Conservation (phyloP, 2,329 filamentous ascomycete species). For the Ophiostoma montium region DNA sequence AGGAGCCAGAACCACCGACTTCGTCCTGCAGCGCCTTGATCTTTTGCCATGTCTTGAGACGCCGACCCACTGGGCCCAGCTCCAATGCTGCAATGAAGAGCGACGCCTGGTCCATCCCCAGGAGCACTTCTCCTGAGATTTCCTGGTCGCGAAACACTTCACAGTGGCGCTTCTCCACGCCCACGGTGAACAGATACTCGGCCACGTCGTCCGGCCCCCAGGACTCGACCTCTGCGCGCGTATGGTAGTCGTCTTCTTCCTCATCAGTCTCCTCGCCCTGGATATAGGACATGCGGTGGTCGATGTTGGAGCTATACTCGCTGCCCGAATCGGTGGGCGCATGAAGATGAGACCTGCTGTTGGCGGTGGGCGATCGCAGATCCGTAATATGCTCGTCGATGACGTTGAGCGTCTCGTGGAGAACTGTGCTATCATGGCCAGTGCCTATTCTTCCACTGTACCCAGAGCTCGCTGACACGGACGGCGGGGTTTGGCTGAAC, state of each 20-base stretch:
- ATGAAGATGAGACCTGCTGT: slow-evolving; percentile 36
- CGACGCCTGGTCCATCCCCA: slow-evolving; percentile 91
- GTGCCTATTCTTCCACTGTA: slow-evolving; percentile 21
- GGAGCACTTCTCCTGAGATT: slow-evolving; percentile 80
- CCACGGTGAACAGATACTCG: slow-evolving; percentile 72
- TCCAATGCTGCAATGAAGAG: slow-evolving; percentile 94
- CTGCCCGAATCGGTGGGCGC: slow-evolving; percentile 65
- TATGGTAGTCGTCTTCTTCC: slow-evolving; percentile 63
- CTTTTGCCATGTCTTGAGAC: slow-evolving; percentile 92
- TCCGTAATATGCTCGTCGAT: slow-evolving; percentile 96
- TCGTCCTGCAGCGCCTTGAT: slow-evolving; percentile 87
- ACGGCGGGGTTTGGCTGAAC: slow-evolving; percentile 12
- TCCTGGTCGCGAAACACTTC: slow-evolving; percentile 93
- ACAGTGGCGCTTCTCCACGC: slow-evolving; percentile 80
- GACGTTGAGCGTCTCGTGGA: slow-evolving; percentile 89
- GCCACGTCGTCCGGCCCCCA: slow-evolving; percentile 79
- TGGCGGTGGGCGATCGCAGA: slow-evolving; percentile 41
- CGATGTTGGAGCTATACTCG: slow-evolving; percentile 72
- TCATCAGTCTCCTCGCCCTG: slow-evolving; percentile 92
- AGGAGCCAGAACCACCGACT: slow-evolving; percentile 40
- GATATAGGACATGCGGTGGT: slow-evolving; percentile 75
- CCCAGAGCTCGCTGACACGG: slow-evolving; percentile 19
- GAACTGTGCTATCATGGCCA: slow-evolving; percentile 56
- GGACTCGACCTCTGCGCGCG: slow-evolving; percentile 53
- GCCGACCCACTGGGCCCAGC: slow-evolving; percentile 74